Evolutionary conservation across 305 asterid species (phyloP).

Genomic region (Rubia tinctorum): DNA sequence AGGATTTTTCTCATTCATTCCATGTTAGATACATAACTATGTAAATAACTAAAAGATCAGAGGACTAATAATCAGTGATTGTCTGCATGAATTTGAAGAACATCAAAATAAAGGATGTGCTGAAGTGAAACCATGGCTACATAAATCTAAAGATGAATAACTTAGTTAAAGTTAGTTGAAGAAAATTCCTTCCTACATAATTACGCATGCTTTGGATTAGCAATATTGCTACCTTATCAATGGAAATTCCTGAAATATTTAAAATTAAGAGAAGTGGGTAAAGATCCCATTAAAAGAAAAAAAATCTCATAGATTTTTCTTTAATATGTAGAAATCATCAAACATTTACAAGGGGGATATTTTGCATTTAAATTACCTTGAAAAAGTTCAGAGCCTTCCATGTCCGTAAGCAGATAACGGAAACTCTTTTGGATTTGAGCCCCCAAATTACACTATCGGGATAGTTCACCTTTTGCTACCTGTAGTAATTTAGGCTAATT

Average conservation of each 20-base stretch:
- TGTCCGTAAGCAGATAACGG: constrained; percentile 46
- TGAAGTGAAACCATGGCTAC: constrained; percentile 62
- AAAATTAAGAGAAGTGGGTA: background rate
- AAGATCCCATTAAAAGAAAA: background rate
- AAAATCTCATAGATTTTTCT: background rate
- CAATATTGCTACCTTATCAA: too few relatives aligned
- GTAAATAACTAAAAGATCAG: too few relatives aligned
- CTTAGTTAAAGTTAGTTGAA: too few relatives aligned
- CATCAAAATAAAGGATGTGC: background rate
- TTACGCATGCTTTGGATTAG: too few relatives aligned
- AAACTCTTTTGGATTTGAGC: constrained; percentile 78
- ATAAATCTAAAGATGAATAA: constrained; percentile 77
- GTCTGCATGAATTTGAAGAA: background rate
- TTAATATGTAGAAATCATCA: background rate
- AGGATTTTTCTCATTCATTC: background rate
- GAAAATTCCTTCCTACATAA: too few relatives aligned
- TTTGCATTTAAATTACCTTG: constrained; percentile 50
- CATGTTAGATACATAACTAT: background rate
- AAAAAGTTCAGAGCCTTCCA: constrained; percentile 82
- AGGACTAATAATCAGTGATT: background rate
- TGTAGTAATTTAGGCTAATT: constrained; percentile 22
- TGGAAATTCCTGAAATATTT: too few relatives aligned
- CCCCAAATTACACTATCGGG: constrained; percentile 93
- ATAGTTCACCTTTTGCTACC: constrained; percentile 97
- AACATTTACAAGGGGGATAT: background rate